These are phyloP conservation scores for Rhytidiadelphus loreus DNA, from an alignment of 225 moss, liverwort and hornwort genomes.

Conservation along the genomic window DNA sequence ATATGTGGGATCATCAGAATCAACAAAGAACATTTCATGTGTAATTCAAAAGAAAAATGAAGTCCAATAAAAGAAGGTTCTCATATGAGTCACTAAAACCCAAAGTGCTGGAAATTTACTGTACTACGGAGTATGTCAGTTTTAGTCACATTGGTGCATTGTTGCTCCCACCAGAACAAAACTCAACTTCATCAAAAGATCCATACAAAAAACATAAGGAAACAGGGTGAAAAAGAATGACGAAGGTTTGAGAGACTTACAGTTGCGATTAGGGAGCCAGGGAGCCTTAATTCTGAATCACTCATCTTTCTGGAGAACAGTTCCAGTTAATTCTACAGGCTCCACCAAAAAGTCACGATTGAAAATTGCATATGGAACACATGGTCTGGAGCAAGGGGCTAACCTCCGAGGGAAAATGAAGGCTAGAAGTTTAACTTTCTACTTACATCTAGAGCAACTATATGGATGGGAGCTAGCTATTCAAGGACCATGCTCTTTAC, in stretches of 20 bases:
- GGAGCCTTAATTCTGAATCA: background rate
- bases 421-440: background rate
- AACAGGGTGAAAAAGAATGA: background rate
- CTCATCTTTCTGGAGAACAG: background rate
- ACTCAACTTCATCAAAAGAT: background rate
- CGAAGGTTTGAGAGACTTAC: background rate
- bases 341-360: slow-evolving; percentile 1
- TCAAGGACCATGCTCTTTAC: slow-evolving; percentile 21
- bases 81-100: background rate
- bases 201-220: background rate
- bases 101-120: background rate
- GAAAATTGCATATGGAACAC: slow-evolving; percentile 19
- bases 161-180: no score
- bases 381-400: background rate
- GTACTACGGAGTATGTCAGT: background rate
- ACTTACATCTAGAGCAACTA: slow-evolving; percentile 9
- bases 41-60: background rate
- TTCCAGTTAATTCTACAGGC: slow-evolving; percentile 17
- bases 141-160: background rate
- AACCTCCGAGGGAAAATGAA: slow-evolving; percentile 1
- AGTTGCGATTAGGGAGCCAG: background rate
- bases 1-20: background rate
- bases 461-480: background rate
- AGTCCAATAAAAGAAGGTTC: background rate
- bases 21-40: background rate